These are phyloP conservation scores for Pichia insulana DNA, from an alignment of 805 yeast species.

Conservation along the genomic window DNA sequence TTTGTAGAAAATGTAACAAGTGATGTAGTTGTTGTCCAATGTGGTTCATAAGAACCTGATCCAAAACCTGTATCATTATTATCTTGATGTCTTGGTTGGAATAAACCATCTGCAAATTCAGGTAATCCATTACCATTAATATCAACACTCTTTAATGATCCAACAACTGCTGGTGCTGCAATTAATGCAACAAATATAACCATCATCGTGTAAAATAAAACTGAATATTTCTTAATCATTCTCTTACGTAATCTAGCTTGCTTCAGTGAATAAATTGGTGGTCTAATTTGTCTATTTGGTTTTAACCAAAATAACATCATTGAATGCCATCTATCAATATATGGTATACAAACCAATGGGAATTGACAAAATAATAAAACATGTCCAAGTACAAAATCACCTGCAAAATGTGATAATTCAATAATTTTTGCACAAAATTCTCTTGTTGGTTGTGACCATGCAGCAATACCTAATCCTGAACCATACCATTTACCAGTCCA, in stretches of 20 bases:
- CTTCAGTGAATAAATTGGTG: constrained; percentile 93
- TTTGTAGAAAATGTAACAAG: constrained; percentile 42
- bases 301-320: constrained; percentile 98
- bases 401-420: constrained; percentile 92
- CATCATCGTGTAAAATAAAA: constrained; percentile 66
- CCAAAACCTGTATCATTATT: constrained; percentile 77
- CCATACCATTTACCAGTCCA: constrained; percentile 99
- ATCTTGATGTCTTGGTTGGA: constrained; percentile 79
- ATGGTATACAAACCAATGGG: constrained; percentile 80
- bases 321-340: constrained; percentile 95
- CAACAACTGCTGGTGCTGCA: constrained; percentile 87
- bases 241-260: constrained; percentile 95
- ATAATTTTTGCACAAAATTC: constrained; percentile 91
- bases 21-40: constrained; percentile 37
- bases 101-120: constrained; percentile 47
- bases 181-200: constrained; percentile 65
- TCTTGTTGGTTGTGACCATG: constrained; percentile 92
- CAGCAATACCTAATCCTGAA: constrained; percentile 85
- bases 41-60: constrained; percentile 31
- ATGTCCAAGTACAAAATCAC: constrained; percentile 93
- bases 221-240: constrained; percentile 90
- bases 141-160: constrained; percentile 35
- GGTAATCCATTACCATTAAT: constrained; percentile 28
- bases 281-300: constrained; percentile 94
- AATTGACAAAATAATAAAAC: constrained; percentile 77